A percentile compares a stretch with the other conserved stretches of the same genome.
Evolutionary conservation across 2,329 filamentous ascomycete species (phyloP).

Genomic region (Talaromyces sp.): DNA sequence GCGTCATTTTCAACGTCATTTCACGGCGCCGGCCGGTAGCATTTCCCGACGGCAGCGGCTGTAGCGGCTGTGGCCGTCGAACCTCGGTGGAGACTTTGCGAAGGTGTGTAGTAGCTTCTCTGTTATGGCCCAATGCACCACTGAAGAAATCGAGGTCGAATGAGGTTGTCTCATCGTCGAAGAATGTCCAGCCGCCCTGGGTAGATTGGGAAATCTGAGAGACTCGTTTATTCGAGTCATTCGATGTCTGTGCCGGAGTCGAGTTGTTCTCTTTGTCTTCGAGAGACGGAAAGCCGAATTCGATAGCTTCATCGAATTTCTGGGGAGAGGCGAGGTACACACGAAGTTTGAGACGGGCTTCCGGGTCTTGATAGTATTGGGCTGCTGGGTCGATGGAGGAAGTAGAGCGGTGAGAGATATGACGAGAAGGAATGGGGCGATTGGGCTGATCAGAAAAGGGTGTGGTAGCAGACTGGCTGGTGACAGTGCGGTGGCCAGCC

Average conservation of each 20-base stretch:
- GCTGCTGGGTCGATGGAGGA: slow-evolving; percentile 65
- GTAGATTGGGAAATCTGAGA: slow-evolving; percentile 17
- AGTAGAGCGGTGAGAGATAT: slow-evolving; percentile 49
- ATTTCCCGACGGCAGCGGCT: slow-evolving; percentile 2
- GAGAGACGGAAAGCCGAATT: slow-evolving; percentile 76
- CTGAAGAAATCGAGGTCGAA: slow-evolving; percentile 5
- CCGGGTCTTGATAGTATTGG: slow-evolving; percentile 84
- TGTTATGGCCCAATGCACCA: background rate
- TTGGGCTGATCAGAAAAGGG: slow-evolving; percentile 22
- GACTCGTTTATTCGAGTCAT: slow-evolving; percentile 15
- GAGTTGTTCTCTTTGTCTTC: slow-evolving; percentile 29
- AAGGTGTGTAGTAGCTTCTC: slow-evolving; percentile 6
- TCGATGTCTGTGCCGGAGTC: slow-evolving; percentile 30
- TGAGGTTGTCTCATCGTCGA: slow-evolving; percentile 43
- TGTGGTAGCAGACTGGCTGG: slow-evolving; percentile 42
- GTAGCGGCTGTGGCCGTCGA: slow-evolving; percentile 7
- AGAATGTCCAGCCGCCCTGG: slow-evolving; percentile 48
- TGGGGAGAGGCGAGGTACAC: slow-evolving; percentile 84
- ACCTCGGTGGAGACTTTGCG: slow-evolving; percentile 5
- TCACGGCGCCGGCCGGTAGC: slow-evolving; percentile 57
- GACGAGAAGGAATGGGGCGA: slow-evolving; percentile 31
- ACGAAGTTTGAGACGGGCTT: slow-evolving; percentile 78
- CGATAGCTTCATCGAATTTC: slow-evolving; percentile 91
- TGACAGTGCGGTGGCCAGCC: slow-evolving; percentile 31
- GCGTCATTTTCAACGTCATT: slow-evolving; percentile 94